A percentile compares a stretch with the other conserved stretches of the same genome.
These are phyloP conservation scores for Aspergillus tubingensis DNA, from an alignment of 2,329 filamentous ascomycete species.

Conservation along the genomic window DNA sequence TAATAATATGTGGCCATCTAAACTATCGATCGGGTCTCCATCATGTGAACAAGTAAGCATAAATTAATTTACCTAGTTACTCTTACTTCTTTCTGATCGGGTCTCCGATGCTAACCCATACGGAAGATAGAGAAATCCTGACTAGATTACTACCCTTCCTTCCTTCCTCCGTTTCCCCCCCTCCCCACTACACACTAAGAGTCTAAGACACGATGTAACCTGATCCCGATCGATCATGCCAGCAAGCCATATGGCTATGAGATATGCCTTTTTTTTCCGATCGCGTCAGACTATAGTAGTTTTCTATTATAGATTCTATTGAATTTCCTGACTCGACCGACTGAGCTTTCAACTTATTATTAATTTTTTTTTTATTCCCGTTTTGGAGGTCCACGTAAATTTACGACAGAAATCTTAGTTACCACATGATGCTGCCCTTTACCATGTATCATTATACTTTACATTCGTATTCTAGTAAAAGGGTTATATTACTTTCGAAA, in stretches of 20 bases:
- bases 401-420: no score
- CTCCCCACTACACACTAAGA: slow-evolving; percentile 3
- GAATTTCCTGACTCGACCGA: background rate
- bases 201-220: slow-evolving; percentile 5
- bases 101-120: background rate
- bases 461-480: no score
- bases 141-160: no score
- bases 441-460: no score
- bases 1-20: background rate
- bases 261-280: background rate
- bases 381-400: no score
- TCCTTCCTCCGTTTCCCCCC: background rate
- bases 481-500: no score
- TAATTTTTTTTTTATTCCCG: no score
- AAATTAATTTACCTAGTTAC: background rate
- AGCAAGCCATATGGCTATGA: slow-evolving; percentile 9
- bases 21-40: background rate
- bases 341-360: no score
- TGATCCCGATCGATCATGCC: slow-evolving; percentile 11
- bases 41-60: slow-evolving; percentile 2
- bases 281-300: slow-evolving; percentile 5
- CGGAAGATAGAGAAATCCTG: no score
- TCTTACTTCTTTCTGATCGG: background rate
- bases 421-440: no score
- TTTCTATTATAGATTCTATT: background rate